Percentiles rank a stretch among this genome's conserved stretches.
Conservation (phyloP, 1,284 basidiomycete genomes). For the Ustilago trichophora region DNA sequence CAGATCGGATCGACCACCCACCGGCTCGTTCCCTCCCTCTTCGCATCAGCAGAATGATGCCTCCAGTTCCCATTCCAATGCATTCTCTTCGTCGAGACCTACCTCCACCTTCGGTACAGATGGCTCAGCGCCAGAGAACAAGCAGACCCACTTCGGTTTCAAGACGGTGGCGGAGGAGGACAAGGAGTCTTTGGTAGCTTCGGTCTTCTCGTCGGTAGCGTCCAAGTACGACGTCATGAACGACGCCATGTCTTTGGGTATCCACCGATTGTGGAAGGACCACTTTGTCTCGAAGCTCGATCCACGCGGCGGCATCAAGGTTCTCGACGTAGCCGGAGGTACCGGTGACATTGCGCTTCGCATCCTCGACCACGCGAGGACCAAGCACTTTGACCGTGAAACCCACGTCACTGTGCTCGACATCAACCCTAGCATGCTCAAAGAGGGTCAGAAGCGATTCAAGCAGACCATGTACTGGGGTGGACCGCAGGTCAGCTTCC, state of each 20-base stretch:
- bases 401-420: slow-evolving; percentile 91
- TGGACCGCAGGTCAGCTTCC: slow-evolving; percentile 94
- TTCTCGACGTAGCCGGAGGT: slow-evolving; percentile 96
- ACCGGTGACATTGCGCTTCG: slow-evolving; percentile 95
- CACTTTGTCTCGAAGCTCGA: slow-evolving; percentile 80
- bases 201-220: slow-evolving; percentile 94
- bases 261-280: slow-evolving; percentile 98
- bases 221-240: slow-evolving; percentile 98
- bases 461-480: slow-evolving; percentile 63
- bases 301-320: slow-evolving; percentile 74
- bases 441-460: slow-evolving; percentile 84
- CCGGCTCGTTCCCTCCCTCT: slow-evolving; percentile 52
- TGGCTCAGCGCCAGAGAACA: slow-evolving; percentile 26
- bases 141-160: slow-evolving; percentile 86
- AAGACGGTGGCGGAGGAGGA: slow-evolving; percentile 80
- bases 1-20: slow-evolving; percentile 33
- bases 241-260: slow-evolving; percentile 94
- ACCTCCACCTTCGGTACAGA: slow-evolving; percentile 12
- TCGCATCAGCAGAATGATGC: slow-evolving; percentile 15
- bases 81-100: slow-evolving; percentile 19
- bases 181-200: slow-evolving; percentile 78
- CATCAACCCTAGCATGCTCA: slow-evolving; percentile 94
- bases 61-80: slow-evolving; percentile 1
- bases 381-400: slow-evolving; percentile 74
- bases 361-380: slow-evolving; percentile 89